Base-by-base conservation (phyloP, 495 filamentous ascomycete genomes). In the Clavariopsis aquatica region DNA sequence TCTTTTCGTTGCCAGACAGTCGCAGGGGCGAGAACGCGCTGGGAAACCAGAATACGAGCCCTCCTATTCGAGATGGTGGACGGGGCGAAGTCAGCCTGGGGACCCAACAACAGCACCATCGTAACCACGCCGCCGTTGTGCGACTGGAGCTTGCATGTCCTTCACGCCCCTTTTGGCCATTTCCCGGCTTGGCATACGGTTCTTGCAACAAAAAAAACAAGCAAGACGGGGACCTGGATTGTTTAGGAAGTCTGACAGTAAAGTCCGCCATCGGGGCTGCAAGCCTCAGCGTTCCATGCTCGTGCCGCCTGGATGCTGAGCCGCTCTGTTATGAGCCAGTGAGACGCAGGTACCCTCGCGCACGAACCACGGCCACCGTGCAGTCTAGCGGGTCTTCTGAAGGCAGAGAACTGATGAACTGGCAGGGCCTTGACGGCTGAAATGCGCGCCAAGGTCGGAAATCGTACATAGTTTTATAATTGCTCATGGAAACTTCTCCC, bases 191-290 rank as follows among this genome's bases (percentile, higher is more conserved):
- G 38, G 38, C 38, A 15, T 17, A 34, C n/a, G 6, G 31, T 36
- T 36, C 13, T 36, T 36, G 31, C n/a, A n/a, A n/a, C n/a, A n/a
- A n/a, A n/a, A 36, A 36, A 13, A 36, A 36, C 15, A n/a, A 43
- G 38, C 9, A 43, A n/a, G 13, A n/a, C 38, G 38, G 13, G 6
- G 38, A 43, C 38, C 13, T 15, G 6, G 38, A n/a, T 43, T n/a
- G 38, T 7, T 43, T 43, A 17, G 52, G 52, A 12, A 34, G 10
- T 15, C 24, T 54, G 2, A 54, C 24, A 3, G 24, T 8, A n/a
- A 54, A 43, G 38, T 43, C 38, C 38, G 38, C 38, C 38, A 43
- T 43, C 38, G 12, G 38, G 38, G 24, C 51, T 53, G 17, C 17
- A 26, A 26, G 51, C 22, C 22, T 15, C 27, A 19, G 24, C 24